Percentiles rank a stretch among this genome's conserved stretches.
Evolutionary conservation across 2,329 filamentous ascomycete species (phyloP).

Genomic region (Ustulina deusta): DNA sequence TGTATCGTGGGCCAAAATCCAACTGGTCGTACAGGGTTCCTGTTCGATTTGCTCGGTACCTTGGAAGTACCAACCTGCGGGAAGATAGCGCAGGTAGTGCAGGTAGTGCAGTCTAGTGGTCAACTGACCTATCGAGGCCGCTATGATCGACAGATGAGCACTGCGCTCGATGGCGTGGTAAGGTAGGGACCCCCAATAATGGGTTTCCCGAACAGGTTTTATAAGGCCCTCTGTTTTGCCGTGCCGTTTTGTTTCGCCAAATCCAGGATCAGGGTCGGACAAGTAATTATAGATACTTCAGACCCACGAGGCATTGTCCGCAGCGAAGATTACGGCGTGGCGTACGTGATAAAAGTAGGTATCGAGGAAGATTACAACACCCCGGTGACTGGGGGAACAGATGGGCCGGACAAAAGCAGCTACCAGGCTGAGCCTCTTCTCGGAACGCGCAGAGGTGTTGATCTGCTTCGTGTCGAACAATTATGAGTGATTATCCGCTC

Average conservation of each 20-base stretch:
- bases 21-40: conserved; percentile 19
- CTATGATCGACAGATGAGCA: conserved; percentile 34
- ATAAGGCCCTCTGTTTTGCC: conserved; percentile 29
- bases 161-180: conserved; percentile 16
- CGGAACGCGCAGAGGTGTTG: conserved; percentile 1
- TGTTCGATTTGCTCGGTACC: conserved; percentile 29
- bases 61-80: conserved; percentile 23
- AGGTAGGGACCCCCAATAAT: neutral
- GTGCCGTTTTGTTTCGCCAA: conserved; percentile 30
- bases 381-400: conserved; percentile 19
- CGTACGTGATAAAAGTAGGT: conserved; percentile 1
- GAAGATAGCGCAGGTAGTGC: neutral
- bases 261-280: conserved; percentile 9
- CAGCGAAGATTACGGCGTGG: conserved; percentile 16
- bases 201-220: conserved; percentile 17
- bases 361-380: conserved; percentile 29
- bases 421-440: conserved; percentile 28
- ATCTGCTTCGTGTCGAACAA: conserved; percentile 5
- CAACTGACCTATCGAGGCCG: conserved; percentile 28
- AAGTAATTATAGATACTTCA: conserved; percentile 23
- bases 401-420: neutral
- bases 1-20: conserved; percentile 20
- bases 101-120: conserved; percentile 14
- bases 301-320: conserved; percentile 17
- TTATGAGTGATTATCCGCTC: conserved; percentile 34